Evolutionary conservation across 2,329 filamentous ascomycete species (phyloP), one percentile per base, ranked within the genome.

Genomic region (Aspergillus pseudoviridinutans): DNA sequence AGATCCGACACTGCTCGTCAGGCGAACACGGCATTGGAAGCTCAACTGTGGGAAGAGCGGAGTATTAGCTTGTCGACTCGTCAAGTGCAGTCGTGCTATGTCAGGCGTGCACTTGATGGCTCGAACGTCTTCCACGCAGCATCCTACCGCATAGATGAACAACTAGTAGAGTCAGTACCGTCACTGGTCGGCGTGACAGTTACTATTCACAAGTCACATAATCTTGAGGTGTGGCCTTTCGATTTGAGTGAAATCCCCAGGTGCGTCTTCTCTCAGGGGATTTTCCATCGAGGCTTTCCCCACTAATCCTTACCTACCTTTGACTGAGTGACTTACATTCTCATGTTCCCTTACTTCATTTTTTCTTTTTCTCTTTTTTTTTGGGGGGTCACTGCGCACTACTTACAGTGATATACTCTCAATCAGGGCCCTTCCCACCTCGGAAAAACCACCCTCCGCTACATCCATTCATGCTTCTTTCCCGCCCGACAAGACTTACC

Each of bases 401-500:
- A 55, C 58, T 64, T 57, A 56, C 47, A 47, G 24, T 50, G 46
- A 50, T 22, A 51, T 54, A 44, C 25, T 42, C 38, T 57, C 46
- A 35, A 35, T 24, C 32, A 35, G 54, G 12, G 14, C 42, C 51
- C 29, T 47, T 55, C 49, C 60, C 58, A 53, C 9, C 27, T 55
- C 70, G 70, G 70, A 73, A 71, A 71, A 73, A 73, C 69, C 58
- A 56, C 53, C 50, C 61, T 67, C 70, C 70, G 70, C 59, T 60
- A 58, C 59, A 60, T 60, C 64, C 62, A 66, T 65, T 61, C 42
- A 44, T 56, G 51, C 50, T 58, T 24, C 49, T 24, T 44, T 41
- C 56, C 64, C 60, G 57, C 53, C 56, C 53, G 55, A 60, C 68
- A 71, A 68, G 65, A 64, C 65, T 67, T 67, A 61, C 58, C 56